Evolutionary conservation across 768 basidiomycete genomes (phyloP).

Genomic region (Xerocomellus dryophilus): DNA sequence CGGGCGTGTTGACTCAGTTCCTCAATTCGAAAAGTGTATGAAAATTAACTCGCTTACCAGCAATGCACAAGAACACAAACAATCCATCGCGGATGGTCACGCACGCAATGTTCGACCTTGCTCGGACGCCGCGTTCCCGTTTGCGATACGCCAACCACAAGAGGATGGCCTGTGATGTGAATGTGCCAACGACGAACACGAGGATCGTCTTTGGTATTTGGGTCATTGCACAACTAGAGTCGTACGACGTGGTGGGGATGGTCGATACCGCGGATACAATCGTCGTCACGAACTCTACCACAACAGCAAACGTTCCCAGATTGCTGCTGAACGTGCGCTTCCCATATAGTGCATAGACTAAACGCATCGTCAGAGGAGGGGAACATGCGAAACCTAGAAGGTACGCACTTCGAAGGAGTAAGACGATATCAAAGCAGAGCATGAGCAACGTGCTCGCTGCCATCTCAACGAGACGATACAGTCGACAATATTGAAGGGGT

Average conservation of each 20-base stretch:
- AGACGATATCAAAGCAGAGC: conserved; percentile 15
- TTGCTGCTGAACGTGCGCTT: neutral
- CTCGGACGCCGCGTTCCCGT: neutral
- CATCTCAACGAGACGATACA: conserved; percentile 17
- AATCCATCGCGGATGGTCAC: conserved; percentile 27
- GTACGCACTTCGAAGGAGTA: conserved; percentile 24
- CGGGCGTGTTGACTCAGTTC: neutral
- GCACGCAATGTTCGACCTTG: conserved; percentile 6
- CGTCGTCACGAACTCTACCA: conserved; percentile 10
- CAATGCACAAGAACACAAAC: conserved; percentile 10
- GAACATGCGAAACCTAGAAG: neutral
- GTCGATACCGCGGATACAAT: neutral
- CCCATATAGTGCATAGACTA: conserved; percentile 23
- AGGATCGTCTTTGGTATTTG: neutral
- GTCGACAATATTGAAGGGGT: conserved; percentile 7
- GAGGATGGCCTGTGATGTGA: conserved; percentile 16
- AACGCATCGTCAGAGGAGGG: neutral
- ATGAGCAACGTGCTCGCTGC: conserved; percentile 6
- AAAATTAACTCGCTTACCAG: conserved; percentile 9
- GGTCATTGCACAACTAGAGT: conserved; percentile 13
- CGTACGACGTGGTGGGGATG: conserved; percentile 10
- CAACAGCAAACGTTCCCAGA: conserved; percentile 4
- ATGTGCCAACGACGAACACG: conserved; percentile 5
- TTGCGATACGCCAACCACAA: conserved; percentile 19
- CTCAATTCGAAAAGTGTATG: neutral